Conservation (phyloP, 106 monocot species). For the Acanthochlamys bracteata region DNA sequence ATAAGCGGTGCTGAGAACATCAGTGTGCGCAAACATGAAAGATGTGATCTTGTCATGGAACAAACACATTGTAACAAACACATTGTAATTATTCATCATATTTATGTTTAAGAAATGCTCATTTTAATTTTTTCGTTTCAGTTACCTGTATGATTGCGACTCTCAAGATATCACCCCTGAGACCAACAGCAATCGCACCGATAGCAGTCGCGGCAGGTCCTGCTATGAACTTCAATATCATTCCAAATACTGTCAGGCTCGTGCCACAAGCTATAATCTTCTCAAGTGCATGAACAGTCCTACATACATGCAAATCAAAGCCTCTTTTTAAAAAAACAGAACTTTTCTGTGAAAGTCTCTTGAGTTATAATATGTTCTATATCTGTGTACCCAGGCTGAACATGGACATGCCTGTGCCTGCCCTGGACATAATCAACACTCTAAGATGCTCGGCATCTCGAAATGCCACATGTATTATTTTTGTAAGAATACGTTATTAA, state of each 20-base stretch:
- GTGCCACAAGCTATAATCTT: conserved; percentile 61
- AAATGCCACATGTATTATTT: conserved; percentile 66
- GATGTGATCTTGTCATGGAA: conserved; percentile 66
- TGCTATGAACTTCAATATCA: conserved; percentile 54
- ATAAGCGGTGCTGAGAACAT: conserved; percentile 75
- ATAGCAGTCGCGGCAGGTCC: conserved; percentile 72
- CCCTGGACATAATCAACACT: conserved; percentile 63
- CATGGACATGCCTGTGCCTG: conserved; percentile 75
- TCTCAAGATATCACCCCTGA: conserved; percentile 50
- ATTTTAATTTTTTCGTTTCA: not conserved
- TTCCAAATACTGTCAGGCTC: conserved; percentile 24
- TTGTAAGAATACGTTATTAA: not conserved
- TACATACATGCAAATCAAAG: conserved; percentile 2
- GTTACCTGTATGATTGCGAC: conserved; percentile 74
- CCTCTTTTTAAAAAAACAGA: no score
- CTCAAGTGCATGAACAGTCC: conserved; percentile 80
- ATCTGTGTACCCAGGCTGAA: conserved; percentile 51
- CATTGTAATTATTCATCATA: no score
- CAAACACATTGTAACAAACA: conserved; percentile 35
- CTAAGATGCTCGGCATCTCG: conserved; percentile 48
- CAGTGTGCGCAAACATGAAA: conserved; percentile 63
- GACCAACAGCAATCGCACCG: conserved; percentile 44
- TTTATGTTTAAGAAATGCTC: no score
- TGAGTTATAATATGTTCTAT: no score
- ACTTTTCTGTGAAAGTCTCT: no score